Evolutionary conservation across 306 rosid genomes (phyloP), one percentile per base, ranked within the genome.

Genomic region (Cyamopsis tetragonoloba): DNA sequence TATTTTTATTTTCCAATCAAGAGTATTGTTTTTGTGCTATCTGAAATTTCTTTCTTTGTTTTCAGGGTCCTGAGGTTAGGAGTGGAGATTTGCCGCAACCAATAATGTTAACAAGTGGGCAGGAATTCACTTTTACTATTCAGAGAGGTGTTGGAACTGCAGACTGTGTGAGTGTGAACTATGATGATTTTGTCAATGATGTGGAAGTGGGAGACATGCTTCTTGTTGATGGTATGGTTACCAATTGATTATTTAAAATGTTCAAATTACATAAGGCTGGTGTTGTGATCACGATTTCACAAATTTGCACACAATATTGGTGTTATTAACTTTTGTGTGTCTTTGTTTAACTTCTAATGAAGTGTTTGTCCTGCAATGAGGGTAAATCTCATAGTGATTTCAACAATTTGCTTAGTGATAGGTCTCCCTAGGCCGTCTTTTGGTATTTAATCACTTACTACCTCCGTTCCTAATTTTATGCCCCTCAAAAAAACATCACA

Each of bases 21-120:
- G 44, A 37, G 11, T 62, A 28, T 30, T 62, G 3, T 39, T 66
- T 6, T 3, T 49, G 38, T 57, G 6, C 35, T 59, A 37, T 50
- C 2, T 54, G 75, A 68, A 46, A 12, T 48, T 53, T 59, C 2
- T n/a, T 42, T 37, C 30, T 38, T 70, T 26, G 18, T 14, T 80
- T 61, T 60, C 81, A 93, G 99, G 99, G 99, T 35, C 99, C 99
- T 56, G 99, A 93, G 79, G 99, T 93, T 66, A 88, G 99, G 82
- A 93, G 99, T 70, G 99, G 99, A 72, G 99, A 93, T 80, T 79
- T 93, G 82, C 99, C 97, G 17, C 99, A 93, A 77, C 96, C 99
- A 54, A 85, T 93, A 56, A 73, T 14, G 2, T 82, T 93, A 67
- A 8, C 18, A 31, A 26, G 22, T 30, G 99, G 99, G 38, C 97